Evolutionary conservation across 768 basidiomycete species (phyloP).

Genomic region (Trametes coccinea): DNA sequence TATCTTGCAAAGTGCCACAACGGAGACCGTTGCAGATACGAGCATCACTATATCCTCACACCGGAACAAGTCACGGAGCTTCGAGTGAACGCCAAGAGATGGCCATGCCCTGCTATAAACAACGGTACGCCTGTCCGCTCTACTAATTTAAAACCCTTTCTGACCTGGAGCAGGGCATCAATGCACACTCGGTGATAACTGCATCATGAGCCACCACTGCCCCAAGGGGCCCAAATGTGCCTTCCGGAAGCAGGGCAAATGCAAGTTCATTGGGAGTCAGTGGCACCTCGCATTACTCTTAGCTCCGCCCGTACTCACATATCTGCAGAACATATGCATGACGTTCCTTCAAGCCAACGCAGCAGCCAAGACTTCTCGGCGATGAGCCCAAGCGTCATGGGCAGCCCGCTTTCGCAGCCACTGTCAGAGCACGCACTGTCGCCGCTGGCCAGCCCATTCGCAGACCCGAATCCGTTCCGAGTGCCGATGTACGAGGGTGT

Average conservation of each 20-base stretch:
- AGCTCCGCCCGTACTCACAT: not conserved
- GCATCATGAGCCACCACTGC: constrained; percentile 40
- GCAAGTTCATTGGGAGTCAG: constrained; percentile 36
- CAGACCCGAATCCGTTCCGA: constrained; percentile 8
- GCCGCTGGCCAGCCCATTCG: constrained; percentile 16
- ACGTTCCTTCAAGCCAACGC: not conserved
- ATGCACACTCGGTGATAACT: constrained; percentile 33
- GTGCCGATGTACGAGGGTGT: constrained; percentile 20
- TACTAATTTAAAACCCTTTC: not conserved
- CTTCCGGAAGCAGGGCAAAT: constrained; percentile 36
- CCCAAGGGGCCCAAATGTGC: constrained; percentile 38
- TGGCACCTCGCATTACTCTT: not conserved
- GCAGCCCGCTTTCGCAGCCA: constrained; percentile 7
- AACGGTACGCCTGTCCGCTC: constrained; percentile 26
- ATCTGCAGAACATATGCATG: constrained; percentile 17
- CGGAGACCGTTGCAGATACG: constrained; percentile 36
- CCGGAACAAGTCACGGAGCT: constrained; percentile 34
- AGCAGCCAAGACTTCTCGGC: not conserved
- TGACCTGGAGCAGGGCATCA: constrained; percentile 16
- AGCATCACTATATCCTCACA: constrained; percentile 36
- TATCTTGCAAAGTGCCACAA: constrained; percentile 36
- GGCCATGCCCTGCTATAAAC: constrained; percentile 36
- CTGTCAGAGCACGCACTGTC: constrained; percentile 13
- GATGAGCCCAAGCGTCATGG: constrained; percentile 5
- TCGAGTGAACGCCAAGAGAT: constrained; percentile 35